Conservation (phyloP, 169 alveolate species). For the Eimeria maxima region DNA sequence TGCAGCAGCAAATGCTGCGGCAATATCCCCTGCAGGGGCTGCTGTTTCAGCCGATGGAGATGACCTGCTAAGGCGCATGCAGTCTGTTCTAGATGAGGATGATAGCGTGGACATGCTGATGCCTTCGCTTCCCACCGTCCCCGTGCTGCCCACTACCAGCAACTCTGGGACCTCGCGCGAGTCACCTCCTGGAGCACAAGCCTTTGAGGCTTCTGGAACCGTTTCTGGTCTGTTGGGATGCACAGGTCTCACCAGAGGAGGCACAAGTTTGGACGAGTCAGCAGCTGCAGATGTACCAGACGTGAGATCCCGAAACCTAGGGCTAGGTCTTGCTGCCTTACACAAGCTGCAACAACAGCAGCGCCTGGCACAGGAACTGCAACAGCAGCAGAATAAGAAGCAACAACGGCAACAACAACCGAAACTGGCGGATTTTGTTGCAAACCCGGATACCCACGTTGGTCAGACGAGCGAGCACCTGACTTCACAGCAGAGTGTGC, state of each 20-base stretch:
- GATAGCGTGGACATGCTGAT: constrained; percentile 61
- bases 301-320: constrained; percentile 53
- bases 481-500: neutral
- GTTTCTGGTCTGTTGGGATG: neutral
- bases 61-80: constrained; percentile 64
- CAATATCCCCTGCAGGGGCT: constrained; percentile 46
- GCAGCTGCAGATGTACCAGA: constrained; percentile 34
- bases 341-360: constrained; percentile 61
- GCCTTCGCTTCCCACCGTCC: constrained; percentile 42
- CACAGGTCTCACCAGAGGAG: neutral
- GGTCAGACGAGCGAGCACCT: neutral
- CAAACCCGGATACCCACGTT: neutral
- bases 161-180: neutral
- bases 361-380: constrained; percentile 43
- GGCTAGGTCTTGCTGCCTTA: constrained; percentile 67
- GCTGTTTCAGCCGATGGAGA: constrained; percentile 57
- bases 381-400: constrained; percentile 1
- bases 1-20: constrained; percentile 35
- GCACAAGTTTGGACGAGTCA: neutral
- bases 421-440: neutral
- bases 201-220: neutral
- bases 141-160: neutral
- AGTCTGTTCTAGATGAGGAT: constrained; percentile 60
- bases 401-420: constrained; percentile 2
- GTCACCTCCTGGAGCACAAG: neutral